Base-by-base conservation (phyloP, 2,329 filamentous ascomycete species). In the Fusarium sp. region DNA sequence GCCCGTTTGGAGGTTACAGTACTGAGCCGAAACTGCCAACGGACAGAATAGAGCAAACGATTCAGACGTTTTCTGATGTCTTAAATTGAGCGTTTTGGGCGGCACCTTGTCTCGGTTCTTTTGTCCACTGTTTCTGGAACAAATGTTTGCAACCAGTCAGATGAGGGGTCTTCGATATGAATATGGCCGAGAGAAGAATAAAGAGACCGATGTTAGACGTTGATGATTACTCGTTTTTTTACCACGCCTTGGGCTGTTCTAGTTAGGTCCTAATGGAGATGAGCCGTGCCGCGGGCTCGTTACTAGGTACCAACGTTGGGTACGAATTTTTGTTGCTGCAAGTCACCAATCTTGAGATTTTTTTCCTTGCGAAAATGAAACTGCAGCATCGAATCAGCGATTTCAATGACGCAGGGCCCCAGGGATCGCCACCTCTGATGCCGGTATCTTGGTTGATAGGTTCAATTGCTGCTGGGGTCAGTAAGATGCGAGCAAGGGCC, bases 401-500 rank as follows among this genome's bases (percentile, higher is more conserved):
- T 34, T 48, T 28, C 42, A 33, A 58, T 64, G 68, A 62, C 63
- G 52, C 69, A 69, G 45, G 52, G 52, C 48, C 48, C 50, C 52
- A 54, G 20, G 46, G 57, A 73, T 65, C 49, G 54, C 62, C 24
- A n/a, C 36, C 20, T 44, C 26, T 42, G 22, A 61, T 59, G 59
- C 54, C 50, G n/a, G 33, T 57, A 49, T 60, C 61, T 69, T 34
- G 39, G 15, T 51, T 58, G 52, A 67, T 59, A 48, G 51, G 28
- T 51, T 34, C 33, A 17, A 40, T 57, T 45, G 62, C 59, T 53
- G 45, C 49, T 52, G 31, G 40, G 51, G 58, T 54, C 31, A n/a
- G 31, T 44, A 36, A 66, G 62, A 46, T 26, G 38, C 40, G 42
- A 63, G 46, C 49, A 51, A 66, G 54, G 44, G 45, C 43, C 18